Conservation (phyloP, 2,329 filamentous ascomycete genomes). For the Endoconidiophora laricicola region DNA sequence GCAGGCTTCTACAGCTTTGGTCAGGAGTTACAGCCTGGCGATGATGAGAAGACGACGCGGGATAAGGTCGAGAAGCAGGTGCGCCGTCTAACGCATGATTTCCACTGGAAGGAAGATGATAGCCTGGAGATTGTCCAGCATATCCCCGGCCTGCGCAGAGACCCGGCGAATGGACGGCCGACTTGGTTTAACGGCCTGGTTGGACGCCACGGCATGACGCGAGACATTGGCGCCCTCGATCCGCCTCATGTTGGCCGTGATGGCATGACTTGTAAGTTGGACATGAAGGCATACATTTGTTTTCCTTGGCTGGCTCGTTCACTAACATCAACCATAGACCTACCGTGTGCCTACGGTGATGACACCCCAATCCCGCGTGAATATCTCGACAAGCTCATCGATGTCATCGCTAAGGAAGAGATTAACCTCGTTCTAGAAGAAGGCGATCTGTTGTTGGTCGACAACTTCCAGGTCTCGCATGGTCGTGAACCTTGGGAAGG, state of each 20-base stretch:
- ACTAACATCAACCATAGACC: conserved; percentile 1
- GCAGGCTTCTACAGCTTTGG: conserved; percentile 18
- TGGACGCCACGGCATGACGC: conserved; percentile 13
- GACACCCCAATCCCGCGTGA: conserved; percentile 11
- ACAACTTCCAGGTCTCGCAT: conserved; percentile 14
- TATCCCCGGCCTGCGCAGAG: conserved; percentile 13
- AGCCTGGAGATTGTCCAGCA: conserved; percentile 14
- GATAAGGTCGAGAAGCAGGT: conserved; percentile 14
- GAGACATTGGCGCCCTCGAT: conserved; percentile 14
- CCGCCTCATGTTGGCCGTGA: conserved; percentile 14
- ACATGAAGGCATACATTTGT: not conserved
- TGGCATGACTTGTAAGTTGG: conserved; percentile 13
- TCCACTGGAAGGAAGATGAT: conserved; percentile 11
- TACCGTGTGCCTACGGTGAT: conserved; percentile 13
- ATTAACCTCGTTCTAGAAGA: conserved; percentile 13
- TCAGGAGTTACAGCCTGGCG: conserved; percentile 16
- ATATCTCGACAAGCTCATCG: conserved; percentile 13
- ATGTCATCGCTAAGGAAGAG: conserved; percentile 14
- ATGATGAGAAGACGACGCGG: conserved; percentile 9
- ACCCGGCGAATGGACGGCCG: conserved; percentile 9
- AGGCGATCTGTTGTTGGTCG: conserved; percentile 14
- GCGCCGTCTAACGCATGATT: conserved; percentile 12
- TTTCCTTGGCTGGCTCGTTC: not conserved
- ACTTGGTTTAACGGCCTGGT: conserved; percentile 15
- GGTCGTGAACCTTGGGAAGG: not conserved